phyloP scores from a whole-genome alignment of 2,329 filamentous ascomycete species.

The Colletotrichum truncatum region DNA sequence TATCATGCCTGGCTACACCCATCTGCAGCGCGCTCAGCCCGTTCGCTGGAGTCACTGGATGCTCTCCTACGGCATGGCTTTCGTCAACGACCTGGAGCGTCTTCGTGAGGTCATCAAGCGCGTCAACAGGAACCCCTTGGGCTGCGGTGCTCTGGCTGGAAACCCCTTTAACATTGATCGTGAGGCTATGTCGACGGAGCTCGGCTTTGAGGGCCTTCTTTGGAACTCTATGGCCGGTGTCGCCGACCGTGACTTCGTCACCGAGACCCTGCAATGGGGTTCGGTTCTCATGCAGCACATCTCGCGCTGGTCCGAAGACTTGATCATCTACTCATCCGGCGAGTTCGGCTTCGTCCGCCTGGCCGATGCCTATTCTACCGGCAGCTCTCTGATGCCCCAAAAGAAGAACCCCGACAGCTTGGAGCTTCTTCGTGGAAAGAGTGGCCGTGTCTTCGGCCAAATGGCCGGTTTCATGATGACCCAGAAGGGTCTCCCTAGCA shows the following conservation, averaged over 20 bases:
- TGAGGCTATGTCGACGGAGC: constrained; percentile 80
- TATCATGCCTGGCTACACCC: constrained; percentile 90
- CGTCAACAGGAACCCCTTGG: constrained; percentile 79
- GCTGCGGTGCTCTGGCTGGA: constrained; percentile 80
- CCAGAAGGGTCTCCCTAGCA: constrained; percentile 75
- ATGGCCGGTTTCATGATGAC: constrained; percentile 84
- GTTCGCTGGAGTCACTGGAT: constrained; percentile 87
- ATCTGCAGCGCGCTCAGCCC: constrained; percentile 83
- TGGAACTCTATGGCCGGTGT: constrained; percentile 83
- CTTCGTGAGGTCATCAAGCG: constrained; percentile 76
- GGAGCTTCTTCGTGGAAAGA: constrained; percentile 77
- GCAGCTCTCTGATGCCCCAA: constrained; percentile 81
- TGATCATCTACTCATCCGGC: constrained; percentile 82
- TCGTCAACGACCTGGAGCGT: constrained; percentile 79
- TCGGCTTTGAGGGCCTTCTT: constrained; percentile 79
- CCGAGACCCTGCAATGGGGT: constrained; percentile 84
- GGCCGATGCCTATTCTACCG: constrained; percentile 83
- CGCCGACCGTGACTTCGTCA: constrained; percentile 82
- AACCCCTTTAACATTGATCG: constrained; percentile 86
- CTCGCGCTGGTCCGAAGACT: constrained; percentile 83
- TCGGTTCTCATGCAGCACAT: constrained; percentile 82
- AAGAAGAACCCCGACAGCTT: constrained; percentile 88
- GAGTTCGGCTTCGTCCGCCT: constrained; percentile 82
- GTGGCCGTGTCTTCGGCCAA: constrained; percentile 79
- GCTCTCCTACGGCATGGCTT: constrained; percentile 77